Evolutionary conservation across 179 eudicot genomes (phyloP), one percentile per base, ranked within the genome.

Genomic region (Beta macrorhiza): DNA sequence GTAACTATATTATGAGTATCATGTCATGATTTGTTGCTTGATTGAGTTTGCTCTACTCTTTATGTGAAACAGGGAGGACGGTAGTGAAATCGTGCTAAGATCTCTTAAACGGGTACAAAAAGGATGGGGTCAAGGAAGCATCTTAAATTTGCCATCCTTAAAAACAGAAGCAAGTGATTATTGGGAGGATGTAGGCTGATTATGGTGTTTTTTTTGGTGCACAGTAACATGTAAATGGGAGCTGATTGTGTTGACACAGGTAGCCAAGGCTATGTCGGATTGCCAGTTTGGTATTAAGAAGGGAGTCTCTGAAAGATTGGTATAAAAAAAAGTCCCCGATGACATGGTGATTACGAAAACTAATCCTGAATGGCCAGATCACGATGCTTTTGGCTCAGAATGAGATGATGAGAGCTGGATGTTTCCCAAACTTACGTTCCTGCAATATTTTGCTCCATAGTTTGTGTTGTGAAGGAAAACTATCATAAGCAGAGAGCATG

Each of bases 61-160:
- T 63, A 59, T 19, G 29, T 83, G 74, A 75, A 52, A 79, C 96
- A 95, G 98, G 83, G 95, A 93, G 84, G 94, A 95, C 80, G 97
- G 95, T 75, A 90, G 97, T 83, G 89, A 84, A 57, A 81, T 90
- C 68, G 92, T 91, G 37, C 65, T 95, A 80, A 91, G 83, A 84
- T 78, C 91, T 69, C 88, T 95, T 81, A 92, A 87, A 83, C 88
- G 88, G 44, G 91, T 93, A 77, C 91, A 91, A 82, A 89, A 88
- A 76, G 98, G 98, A 49, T 95, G 98, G 98, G 98, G 97, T 82
- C 97, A 92, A 75, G 97, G 91, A 82, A 87, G 87, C 79, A 69
- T 87, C 81, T 87, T 82, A 67, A 87, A 80, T 82, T 70, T 82
- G 82, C 90, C 86, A 81, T 77, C 88, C 73, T 91, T 72, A 10